Evolutionary conservation across 805 yeast species (phyloP).

Genomic region (Citeromyces matritensis): DNA sequence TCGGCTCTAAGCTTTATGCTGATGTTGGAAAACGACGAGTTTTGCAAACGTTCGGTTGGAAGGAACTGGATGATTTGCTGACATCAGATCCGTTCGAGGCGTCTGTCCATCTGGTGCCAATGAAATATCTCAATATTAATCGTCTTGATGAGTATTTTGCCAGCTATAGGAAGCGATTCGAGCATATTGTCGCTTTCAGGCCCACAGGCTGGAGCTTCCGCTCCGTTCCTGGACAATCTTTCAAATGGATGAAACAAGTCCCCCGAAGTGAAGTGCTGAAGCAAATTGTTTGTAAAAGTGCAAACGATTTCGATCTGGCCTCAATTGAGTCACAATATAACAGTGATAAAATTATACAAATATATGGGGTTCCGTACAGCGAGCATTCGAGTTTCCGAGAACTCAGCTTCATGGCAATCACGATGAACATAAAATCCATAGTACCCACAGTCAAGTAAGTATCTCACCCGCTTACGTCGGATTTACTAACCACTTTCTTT

Average conservation of each 20-base stretch:
- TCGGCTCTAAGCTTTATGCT: conserved; percentile 41
- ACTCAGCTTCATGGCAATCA: conserved; percentile 23
- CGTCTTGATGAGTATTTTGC: conserved; percentile 34
- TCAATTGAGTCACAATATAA: conserved; percentile 16
- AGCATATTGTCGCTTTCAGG: conserved; percentile 51
- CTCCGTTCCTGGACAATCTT: conserved; percentile 6
- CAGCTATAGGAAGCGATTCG: conserved; percentile 27
- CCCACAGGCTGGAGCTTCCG: conserved; percentile 89
- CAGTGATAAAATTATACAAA: conserved; percentile 19
- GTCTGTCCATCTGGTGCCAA: conserved; percentile 60
- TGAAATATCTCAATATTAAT: conserved; percentile 35
- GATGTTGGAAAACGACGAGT: conserved; percentile 29
- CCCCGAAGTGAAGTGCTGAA: conserved; percentile 3
- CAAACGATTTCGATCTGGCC: conserved; percentile 7
- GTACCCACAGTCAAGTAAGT: no score
- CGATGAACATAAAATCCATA: no score
- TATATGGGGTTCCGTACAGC: conserved; percentile 70
- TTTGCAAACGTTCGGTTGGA: conserved; percentile 25
- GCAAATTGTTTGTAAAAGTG: conserved; percentile 2
- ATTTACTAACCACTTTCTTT: no score
- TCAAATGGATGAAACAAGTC: conserved; percentile 6
- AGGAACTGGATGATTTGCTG: conserved; percentile 21
- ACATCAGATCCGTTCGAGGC: conserved; percentile 28
- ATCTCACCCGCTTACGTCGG: no score
- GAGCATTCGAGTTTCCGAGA: conserved; percentile 91